phyloP scores from a whole-genome alignment of 805 yeast genomes.

The Starmera dryadoides region DNA sequence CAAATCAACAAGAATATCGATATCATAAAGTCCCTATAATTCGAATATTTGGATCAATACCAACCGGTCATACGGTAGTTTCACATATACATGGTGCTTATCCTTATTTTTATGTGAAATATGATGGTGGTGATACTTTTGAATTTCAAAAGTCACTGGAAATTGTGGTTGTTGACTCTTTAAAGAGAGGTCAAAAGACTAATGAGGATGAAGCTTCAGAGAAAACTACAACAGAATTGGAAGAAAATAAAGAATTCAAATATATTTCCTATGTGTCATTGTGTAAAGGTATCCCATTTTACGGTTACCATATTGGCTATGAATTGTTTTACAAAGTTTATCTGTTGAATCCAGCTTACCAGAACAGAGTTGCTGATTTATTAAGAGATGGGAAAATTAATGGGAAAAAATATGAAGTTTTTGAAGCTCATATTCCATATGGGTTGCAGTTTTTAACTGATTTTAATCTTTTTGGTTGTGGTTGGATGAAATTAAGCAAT shows the following conservation, averaged over 20 bases:
- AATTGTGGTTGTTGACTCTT: constrained; percentile 30
- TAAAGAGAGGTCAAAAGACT: constrained; percentile 18
- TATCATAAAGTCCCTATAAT: constrained; percentile 61
- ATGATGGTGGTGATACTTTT: constrained; percentile 39
- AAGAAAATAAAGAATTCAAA: constrained; percentile 18
- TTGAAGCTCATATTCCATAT: constrained; percentile 78
- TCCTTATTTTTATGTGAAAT: constrained; percentile 73
- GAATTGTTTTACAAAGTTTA: constrained; percentile 61
- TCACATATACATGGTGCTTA: constrained; percentile 79
- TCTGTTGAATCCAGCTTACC: constrained; percentile 54
- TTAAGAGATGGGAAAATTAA: constrained; percentile 34
- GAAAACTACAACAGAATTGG: constrained; percentile 1
- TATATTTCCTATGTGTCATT: constrained; percentile 54
- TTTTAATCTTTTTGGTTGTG: constrained; percentile 78
- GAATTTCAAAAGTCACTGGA: constrained; percentile 40
- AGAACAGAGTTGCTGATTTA: constrained; percentile 45
- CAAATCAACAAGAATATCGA: constrained; percentile 9
- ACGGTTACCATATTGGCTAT: constrained; percentile 73
- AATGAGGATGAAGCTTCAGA: constrained; percentile 4
- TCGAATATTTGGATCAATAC: constrained; percentile 66
- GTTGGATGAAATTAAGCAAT: constrained; percentile 50
- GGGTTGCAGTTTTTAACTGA: constrained; percentile 74
- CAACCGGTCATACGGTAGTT: constrained; percentile 49
- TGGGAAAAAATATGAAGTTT: constrained; percentile 39
- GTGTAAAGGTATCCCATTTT: constrained; percentile 73